Percentiles rank a stretch among this genome's conserved stretches.
These are phyloP conservation scores for Leccinum rimulosum DNA, from an alignment of 768 basidiomycete genomes.

Conservation along the genomic window DNA sequence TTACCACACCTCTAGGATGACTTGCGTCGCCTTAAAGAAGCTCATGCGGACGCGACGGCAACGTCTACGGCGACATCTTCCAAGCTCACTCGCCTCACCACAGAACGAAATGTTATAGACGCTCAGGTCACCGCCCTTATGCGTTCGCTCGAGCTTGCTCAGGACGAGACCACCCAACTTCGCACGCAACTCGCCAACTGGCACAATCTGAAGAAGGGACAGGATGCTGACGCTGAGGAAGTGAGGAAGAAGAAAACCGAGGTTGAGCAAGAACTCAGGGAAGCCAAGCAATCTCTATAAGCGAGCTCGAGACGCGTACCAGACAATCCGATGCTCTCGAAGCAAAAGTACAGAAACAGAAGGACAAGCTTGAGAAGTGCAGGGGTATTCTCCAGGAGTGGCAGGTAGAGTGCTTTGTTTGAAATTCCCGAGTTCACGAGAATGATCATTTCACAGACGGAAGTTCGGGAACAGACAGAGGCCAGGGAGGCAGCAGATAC, in stretches of 20 bases:
- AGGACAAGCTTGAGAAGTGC: slow-evolving; percentile 40
- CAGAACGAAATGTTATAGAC: slow-evolving; percentile 58
- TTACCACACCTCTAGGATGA: slow-evolving; percentile 31
- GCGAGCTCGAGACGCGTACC: slow-evolving; percentile 28
- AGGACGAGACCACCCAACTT: slow-evolving; percentile 52
- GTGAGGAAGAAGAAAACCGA: slow-evolving; percentile 53
- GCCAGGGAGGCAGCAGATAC: slow-evolving; percentile 36
- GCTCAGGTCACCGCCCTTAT: slow-evolving; percentile 54
- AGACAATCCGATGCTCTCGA: slow-evolving; percentile 30
- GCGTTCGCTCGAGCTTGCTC: slow-evolving; percentile 54
- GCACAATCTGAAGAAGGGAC: slow-evolving; percentile 64
- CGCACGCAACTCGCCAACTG: slow-evolving; percentile 66
- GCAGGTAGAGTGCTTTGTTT: slow-evolving; percentile 38
- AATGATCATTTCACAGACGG: slow-evolving; percentile 32
- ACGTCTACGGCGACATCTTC: slow-evolving; percentile 44
- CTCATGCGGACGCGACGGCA: slow-evolving; percentile 48
- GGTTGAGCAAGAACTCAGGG: slow-evolving; percentile 53
- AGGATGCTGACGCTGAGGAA: slow-evolving; percentile 54
- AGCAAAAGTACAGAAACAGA: slow-evolving; percentile 42
- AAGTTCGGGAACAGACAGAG: slow-evolving; percentile 36
- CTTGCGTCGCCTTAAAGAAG: slow-evolving; percentile 44
- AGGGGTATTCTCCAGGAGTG: slow-evolving; percentile 43
- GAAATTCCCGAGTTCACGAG: not conserved
- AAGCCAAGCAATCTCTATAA: slow-evolving; percentile 39
- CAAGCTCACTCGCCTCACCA: slow-evolving; percentile 53